phyloP scores from a whole-genome alignment of 768 basidiomycete genomes.

The Phylloporus arenicola region DNA sequence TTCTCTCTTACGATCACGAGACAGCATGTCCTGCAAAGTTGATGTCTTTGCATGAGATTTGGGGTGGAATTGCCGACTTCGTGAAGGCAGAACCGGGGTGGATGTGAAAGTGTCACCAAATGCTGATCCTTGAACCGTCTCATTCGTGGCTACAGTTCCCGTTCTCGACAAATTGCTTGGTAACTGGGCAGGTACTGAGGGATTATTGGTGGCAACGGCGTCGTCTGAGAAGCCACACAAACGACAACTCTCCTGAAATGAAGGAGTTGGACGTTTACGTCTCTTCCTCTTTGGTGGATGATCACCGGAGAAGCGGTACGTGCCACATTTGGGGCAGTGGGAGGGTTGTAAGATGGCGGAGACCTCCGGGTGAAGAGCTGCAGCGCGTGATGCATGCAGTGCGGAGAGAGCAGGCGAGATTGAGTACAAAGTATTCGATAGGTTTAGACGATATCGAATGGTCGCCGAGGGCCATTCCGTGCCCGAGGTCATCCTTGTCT shows the following conservation, averaged over 20 bases:
- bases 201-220: not conserved
- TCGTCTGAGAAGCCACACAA: slow-evolving; percentile 16
- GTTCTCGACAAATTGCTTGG: not conserved
- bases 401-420: slow-evolving; percentile 58
- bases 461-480: slow-evolving; percentile 12
- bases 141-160: not conserved
- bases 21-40: slow-evolving; percentile 58
- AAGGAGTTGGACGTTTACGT: slow-evolving; percentile 3
- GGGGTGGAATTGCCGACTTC: slow-evolving; percentile 31
- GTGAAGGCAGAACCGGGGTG: not conserved
- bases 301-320: slow-evolving; percentile 39
- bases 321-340: slow-evolving; percentile 53
- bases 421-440: slow-evolving; percentile 46
- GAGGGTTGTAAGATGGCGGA: slow-evolving; percentile 18
- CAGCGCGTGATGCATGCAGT: slow-evolving; percentile 46
- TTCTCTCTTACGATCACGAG: slow-evolving; percentile 49
- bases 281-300: slow-evolving; percentile 25
- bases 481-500: not conserved
- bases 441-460: slow-evolving; percentile 40
- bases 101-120: not conserved
- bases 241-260: slow-evolving; percentile 14
- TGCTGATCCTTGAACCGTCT: not conserved
- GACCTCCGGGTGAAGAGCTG: slow-evolving; percentile 25
- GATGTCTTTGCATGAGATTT: slow-evolving; percentile 39
- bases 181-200: not conserved